Conservation (phyloP, 345 rosid genomes). For the Xanthoceras sorbifolium region DNA sequence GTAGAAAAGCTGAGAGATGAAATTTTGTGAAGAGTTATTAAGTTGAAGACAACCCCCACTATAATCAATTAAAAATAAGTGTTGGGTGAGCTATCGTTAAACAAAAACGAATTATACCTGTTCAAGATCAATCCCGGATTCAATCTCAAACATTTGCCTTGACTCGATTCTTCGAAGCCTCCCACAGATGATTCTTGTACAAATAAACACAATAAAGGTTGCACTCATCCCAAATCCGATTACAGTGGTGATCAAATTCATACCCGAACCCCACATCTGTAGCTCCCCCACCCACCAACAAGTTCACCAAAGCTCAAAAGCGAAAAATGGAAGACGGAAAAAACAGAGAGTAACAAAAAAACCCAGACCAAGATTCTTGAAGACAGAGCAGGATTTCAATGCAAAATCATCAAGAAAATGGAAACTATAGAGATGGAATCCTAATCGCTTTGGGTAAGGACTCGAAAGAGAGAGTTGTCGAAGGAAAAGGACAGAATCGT, state of each 20-base stretch:
- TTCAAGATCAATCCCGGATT: conserved; percentile 50
- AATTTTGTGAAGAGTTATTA: neutral
- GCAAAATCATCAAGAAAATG: neutral
- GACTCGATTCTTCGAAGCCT: conserved; percentile 44
- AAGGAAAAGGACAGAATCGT: conserved; percentile 22
- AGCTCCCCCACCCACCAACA: too few relatives aligned
- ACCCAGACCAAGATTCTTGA: conserved; percentile 31
- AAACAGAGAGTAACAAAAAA: neutral
- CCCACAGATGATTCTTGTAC: conserved; percentile 63
- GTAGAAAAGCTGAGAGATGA: neutral
- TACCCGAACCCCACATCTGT: conserved; percentile 44
- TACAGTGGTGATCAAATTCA: conserved; percentile 56
- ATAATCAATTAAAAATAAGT: too few relatives aligned
- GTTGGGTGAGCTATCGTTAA: too few relatives aligned
- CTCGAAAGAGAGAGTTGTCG: conserved; percentile 24
- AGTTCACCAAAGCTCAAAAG: too few relatives aligned
- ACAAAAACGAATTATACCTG: conserved; percentile 55
- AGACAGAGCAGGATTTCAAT: conserved; percentile 15
- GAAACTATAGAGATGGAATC: conserved; percentile 15
- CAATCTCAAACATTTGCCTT: conserved; percentile 47
- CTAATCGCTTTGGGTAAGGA: conserved; percentile 35
- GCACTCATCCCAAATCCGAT: conserved; percentile 73
- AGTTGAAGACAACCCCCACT: too few relatives aligned
- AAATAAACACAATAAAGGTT: conserved; percentile 60
- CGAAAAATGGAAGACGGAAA: neutral